Evolutionary conservation across 192 early-diverging fungal species (phyloP), one percentile per base, ranked within the genome.

Genomic region (Polychytrium aggregatum): DNA sequence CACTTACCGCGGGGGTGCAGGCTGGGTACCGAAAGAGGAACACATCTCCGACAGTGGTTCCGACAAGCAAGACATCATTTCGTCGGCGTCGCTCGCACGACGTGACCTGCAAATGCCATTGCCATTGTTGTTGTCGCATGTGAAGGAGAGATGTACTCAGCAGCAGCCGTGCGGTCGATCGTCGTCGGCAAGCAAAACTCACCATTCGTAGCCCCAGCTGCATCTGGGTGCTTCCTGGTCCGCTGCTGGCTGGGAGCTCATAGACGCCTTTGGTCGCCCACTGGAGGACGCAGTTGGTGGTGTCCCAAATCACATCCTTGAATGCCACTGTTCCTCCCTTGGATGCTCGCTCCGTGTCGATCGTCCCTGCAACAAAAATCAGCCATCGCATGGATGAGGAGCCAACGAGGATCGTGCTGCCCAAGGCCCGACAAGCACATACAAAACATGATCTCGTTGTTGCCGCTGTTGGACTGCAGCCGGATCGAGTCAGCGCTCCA

Each of bases 391-490:
- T 30, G 10, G 47, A 0, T 38, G 27, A 52, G 20, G 26, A 9
- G 2, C 1, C 18, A 17, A 24, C 11, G 7, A 30, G 20, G 17
- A 6, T 41, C 2, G 20, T 9, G 9, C 11, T 9, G 7, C 10
- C 11, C 8, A 42, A 42, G 20, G 20, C 11, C 8, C 8, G 11
- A 42, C 7, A 14, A 16, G 25, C 0, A 48, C 58, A 11, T 49
- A 60, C 58, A 60, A 40, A 60, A 60, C 58, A 60, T 60, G 41
- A 60, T 33, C 38, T 60, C 58, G 36, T 39, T 55, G 24, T 54
- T 60, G 26, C 58, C 58, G 22, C 46, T 49, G 18, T 60, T 60
- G 31, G 35, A 41, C 37, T 50, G 50, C 27, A 60, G 34, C 38
- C 53, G 36, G 26, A 35, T 8, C 18, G 52, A 56, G 35, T 60